Evolutionary conservation across 2,329 filamentous ascomycete genomes (phyloP).

Genomic region (Diaporthe sp.): DNA sequence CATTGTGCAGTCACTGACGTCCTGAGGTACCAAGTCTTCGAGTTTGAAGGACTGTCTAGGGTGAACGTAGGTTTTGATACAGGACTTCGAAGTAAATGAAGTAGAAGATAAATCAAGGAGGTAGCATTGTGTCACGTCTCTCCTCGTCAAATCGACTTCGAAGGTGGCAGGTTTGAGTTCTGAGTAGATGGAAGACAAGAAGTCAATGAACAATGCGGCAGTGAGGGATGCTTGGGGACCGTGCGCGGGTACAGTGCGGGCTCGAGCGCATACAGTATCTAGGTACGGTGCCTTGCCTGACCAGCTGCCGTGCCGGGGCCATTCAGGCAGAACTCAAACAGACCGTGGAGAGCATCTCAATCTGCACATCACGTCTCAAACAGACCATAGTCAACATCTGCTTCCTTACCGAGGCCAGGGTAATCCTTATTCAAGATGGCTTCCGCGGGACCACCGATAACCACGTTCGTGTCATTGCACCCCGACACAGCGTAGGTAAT

Average conservation of each 20-base stretch:
- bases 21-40: background rate
- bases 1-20: background rate
- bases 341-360: background rate
- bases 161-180: background rate
- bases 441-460: constrained; percentile 61
- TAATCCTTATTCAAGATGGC: constrained; percentile 49
- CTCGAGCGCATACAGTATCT: background rate
- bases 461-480: constrained; percentile 84
- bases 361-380: background rate
- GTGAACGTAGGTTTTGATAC: background rate
- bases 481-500: constrained; percentile 66
- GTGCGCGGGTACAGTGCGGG: background rate
- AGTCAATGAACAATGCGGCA: no score
- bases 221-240: background rate
- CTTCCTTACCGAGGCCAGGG: background rate
- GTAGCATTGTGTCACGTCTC: no score
- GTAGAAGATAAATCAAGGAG: background rate
- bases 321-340: background rate
- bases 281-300: no score
- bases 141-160: background rate
- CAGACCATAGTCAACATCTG: background rate
- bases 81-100: background rate
- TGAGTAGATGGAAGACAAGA: background rate
- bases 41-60: no score
- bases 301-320: background rate